These are phyloP conservation scores for Aspergillus sp. DNA, from an alignment of 2,329 filamentous ascomycete genomes.

Conservation along the genomic window DNA sequence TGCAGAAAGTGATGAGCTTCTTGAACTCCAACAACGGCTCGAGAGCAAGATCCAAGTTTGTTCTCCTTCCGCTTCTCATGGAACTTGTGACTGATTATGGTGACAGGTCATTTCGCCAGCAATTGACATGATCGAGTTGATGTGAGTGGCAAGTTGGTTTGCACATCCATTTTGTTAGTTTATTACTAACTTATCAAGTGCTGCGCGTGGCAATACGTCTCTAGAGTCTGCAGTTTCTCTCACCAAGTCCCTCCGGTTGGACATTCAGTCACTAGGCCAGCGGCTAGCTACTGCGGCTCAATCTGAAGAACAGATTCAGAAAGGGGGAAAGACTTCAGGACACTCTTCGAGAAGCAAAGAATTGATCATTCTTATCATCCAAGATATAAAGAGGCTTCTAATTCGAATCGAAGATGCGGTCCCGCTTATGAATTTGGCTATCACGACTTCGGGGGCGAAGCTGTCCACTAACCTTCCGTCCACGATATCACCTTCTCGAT, in stretches of 20 bases:
- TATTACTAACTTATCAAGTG: slow-evolving; percentile 39
- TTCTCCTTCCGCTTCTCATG: slow-evolving; percentile 11
- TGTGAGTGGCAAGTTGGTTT: slow-evolving; percentile 51
- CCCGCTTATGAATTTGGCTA: slow-evolving; percentile 86
- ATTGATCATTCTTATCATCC: slow-evolving; percentile 69
- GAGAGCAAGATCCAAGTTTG: slow-evolving; percentile 80
- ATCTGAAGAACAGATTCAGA: slow-evolving; percentile 51
- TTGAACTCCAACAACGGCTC: slow-evolving; percentile 69
- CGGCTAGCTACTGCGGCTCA: slow-evolving; percentile 70
- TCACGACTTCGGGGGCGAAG: slow-evolving; percentile 88
- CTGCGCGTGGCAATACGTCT: slow-evolving; percentile 72
- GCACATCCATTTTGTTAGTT: background rate
- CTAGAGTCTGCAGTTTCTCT: slow-evolving; percentile 82
- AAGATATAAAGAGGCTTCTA: slow-evolving; percentile 73
- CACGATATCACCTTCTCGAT: slow-evolving; percentile 82
- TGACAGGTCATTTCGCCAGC: slow-evolving; percentile 78
- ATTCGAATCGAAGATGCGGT: slow-evolving; percentile 84
- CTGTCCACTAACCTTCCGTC: slow-evolving; percentile 76
- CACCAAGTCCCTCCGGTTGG: slow-evolving; percentile 77
- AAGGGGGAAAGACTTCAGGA: slow-evolving; percentile 34
- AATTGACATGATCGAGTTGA: slow-evolving; percentile 89
- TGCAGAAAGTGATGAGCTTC: slow-evolving; percentile 69
- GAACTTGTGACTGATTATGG: background rate
- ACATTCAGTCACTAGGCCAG: slow-evolving; percentile 77
- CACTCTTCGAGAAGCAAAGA: slow-evolving; percentile 58